phyloP scores from a whole-genome alignment of 306 rosid genomes.

The Quercus glauca region DNA sequence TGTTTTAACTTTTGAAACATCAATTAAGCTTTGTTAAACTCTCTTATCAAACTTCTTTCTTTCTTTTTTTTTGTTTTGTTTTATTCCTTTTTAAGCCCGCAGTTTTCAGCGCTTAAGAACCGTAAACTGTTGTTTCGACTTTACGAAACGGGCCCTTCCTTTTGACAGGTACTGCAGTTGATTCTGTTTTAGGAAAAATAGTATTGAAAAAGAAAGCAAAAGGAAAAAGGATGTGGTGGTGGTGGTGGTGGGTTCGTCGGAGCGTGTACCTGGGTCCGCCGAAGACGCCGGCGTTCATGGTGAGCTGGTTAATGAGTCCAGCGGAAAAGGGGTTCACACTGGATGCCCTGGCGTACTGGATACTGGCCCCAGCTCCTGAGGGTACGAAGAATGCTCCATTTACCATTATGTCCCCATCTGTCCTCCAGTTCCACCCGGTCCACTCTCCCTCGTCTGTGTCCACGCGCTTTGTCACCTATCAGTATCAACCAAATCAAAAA shows the following conservation, averaged over 20 bases:
- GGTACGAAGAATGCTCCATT: constrained; percentile 97
- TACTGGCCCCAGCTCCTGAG: constrained; percentile 48
- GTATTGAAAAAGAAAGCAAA: too few relatives aligned
- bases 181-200: neutral
- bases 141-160: neutral
- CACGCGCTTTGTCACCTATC: constrained; percentile 98
- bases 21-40: too few relatives aligned
- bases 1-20: too few relatives aligned
- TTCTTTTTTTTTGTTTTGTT: too few relatives aligned
- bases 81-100: too few relatives aligned
- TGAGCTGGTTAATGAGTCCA: constrained; percentile 72
- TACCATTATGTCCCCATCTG: constrained; percentile 90
- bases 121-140: too few relatives aligned
- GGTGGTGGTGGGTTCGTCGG: neutral
- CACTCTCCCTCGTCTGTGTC: constrained; percentile 68
- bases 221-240: too few relatives aligned
- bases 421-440: constrained; percentile 90
- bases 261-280: constrained; percentile 73
- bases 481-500: neutral
- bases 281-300: constrained; percentile 75
- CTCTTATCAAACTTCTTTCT: too few relatives aligned
- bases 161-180: constrained; percentile 40
- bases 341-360: constrained; percentile 61
- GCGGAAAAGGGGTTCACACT: constrained; percentile 80
- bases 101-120: too few relatives aligned